Conservation (phyloP, 2,329 filamentous ascomycete species). For the Drechslerella dactyloides region DNA sequence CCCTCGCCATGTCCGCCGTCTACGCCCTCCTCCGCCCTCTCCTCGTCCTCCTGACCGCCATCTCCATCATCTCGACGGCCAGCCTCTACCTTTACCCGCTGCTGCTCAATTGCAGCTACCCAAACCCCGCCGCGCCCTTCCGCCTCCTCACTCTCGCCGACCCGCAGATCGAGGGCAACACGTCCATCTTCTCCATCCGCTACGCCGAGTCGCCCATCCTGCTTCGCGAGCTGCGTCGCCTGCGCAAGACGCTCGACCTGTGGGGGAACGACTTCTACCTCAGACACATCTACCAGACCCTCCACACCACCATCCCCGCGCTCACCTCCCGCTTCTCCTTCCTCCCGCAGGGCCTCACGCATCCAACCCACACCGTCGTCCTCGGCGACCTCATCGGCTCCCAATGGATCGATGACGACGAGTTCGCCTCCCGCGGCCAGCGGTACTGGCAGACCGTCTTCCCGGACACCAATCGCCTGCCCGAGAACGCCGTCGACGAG, state of each 20-base stretch:
- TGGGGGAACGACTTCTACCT: slow-evolving; percentile 95
- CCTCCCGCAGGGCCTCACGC: slow-evolving; percentile 73
- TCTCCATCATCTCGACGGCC: slow-evolving; percentile 72
- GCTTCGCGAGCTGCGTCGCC: slow-evolving; percentile 48
- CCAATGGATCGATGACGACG: slow-evolving; percentile 87
- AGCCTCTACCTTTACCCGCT: slow-evolving; percentile 91
- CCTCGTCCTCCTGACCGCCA: slow-evolving; percentile 65
- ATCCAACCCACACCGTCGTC: slow-evolving; percentile 84
- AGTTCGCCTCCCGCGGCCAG: slow-evolving; percentile 75
- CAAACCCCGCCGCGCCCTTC: slow-evolving; percentile 63
- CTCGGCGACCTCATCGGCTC: slow-evolving; percentile 91
- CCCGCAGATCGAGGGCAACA: slow-evolving; percentile 72
- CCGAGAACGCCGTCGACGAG: slow-evolving; percentile 58
- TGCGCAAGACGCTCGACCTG: slow-evolving; percentile 77
- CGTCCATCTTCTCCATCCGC: slow-evolving; percentile 62
- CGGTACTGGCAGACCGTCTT: slow-evolving; percentile 86
- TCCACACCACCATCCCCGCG: slow-evolving; percentile 58
- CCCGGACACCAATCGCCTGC: slow-evolving; percentile 69
- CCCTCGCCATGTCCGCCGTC: slow-evolving; percentile 26
- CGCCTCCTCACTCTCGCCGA: slow-evolving; percentile 70
- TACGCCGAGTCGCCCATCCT: slow-evolving; percentile 32
- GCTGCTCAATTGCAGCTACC: slow-evolving; percentile 70
- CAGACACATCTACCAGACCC: slow-evolving; percentile 83
- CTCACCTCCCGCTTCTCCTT: slow-evolving; percentile 36
- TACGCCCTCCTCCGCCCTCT: slow-evolving; percentile 26